Evolutionary conservation across 2,329 filamentous ascomycete species (phyloP), one percentile per base, ranked within the genome.

Genomic region (Fusarium albosuccineum): DNA sequence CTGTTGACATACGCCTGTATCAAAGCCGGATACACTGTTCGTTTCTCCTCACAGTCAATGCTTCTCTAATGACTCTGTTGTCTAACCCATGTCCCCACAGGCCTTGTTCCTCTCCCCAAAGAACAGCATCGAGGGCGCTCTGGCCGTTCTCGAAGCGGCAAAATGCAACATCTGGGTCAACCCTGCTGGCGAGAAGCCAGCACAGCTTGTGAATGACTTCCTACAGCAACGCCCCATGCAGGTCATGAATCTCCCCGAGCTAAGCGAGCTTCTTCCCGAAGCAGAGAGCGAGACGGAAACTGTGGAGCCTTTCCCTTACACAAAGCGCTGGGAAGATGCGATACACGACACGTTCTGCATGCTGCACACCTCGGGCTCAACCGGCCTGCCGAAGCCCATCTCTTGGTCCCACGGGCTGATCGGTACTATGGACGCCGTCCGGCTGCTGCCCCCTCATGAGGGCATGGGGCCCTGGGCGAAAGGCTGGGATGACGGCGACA

Each of bases 291-390:
- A 71, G 5, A 44, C 64, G 6, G 52, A 66, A 3, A 27, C 44
- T 2, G 48, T 58, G 0, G 14, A 67, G 36, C 52, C 64, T 4
- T 80, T 75, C 27, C 62, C 60, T 0, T 81, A 78, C 53, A 68
- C 16, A 26, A 44, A 44, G 41, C 10, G 9, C 17, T 44, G 16
- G 16, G 41, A 44, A 27, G 41, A 44, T 16, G 39, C 39, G 2
- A 17, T 17, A 9, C 8, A 17, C 6, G 39, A 41, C 39, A 7
- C 39, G n/a, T 41, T 41, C 39, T 41, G 39, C 27, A 73, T 79
- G 26, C 54, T 82, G 1, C 81, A 83, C 48, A 82, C 81, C 0
- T 82, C 79, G 4, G 82, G 82, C 2, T 76, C 78, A 2, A 83
- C 81, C 3, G 81, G 81, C 3, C 57, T 80, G 0, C 80, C 80